These are phyloP conservation scores for Knoxia roxburghii DNA, from an alignment of 257 asterid species.

Conservation along the genomic window DNA sequence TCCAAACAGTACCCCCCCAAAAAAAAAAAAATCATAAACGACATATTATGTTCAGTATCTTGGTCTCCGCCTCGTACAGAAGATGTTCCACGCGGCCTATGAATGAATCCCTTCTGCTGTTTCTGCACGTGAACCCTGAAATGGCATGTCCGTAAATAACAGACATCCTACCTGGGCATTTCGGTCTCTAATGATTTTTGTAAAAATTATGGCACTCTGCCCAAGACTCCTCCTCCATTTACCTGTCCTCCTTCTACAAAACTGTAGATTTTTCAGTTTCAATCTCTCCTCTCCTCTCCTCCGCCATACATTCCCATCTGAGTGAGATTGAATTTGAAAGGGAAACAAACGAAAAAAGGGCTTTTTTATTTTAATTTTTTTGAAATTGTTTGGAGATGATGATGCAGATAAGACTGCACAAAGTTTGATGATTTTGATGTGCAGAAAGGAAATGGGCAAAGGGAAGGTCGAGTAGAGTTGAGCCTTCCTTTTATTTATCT, in stretches of 20 bases:
- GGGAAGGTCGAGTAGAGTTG: background rate
- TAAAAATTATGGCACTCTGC: conserved; percentile 44
- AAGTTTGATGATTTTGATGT: conserved; percentile 1
- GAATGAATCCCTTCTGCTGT: too few relatives aligned
- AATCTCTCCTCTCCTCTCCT: too few relatives aligned
- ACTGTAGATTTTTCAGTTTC: conserved; percentile 1
- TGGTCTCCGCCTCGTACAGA: too few relatives aligned
- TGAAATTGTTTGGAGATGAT: too few relatives aligned
- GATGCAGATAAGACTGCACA: conserved; percentile 7
- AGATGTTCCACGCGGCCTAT: too few relatives aligned
- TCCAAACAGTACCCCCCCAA: too few relatives aligned
- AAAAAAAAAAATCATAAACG: too few relatives aligned
- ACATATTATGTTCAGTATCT: too few relatives aligned
- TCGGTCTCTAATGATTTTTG: conserved; percentile 1
- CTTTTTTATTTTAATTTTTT: too few relatives aligned
- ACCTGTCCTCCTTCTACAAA: conserved; percentile 17
- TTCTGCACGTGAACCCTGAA: conserved; percentile 12
- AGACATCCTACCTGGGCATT: conserved; percentile 11
- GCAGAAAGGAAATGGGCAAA: background rate
- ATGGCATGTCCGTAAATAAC: conserved; percentile 4
- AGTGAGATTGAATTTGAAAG: background rate
- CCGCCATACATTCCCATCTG: background rate
- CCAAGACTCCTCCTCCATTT: conserved; percentile 35
- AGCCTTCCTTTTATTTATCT: too few relatives aligned
- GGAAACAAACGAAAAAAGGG: background rate